Evolutionary conservation across 2,329 filamentous ascomycete species (phyloP).

Genomic region (Rhynchosporium agropyri): DNA sequence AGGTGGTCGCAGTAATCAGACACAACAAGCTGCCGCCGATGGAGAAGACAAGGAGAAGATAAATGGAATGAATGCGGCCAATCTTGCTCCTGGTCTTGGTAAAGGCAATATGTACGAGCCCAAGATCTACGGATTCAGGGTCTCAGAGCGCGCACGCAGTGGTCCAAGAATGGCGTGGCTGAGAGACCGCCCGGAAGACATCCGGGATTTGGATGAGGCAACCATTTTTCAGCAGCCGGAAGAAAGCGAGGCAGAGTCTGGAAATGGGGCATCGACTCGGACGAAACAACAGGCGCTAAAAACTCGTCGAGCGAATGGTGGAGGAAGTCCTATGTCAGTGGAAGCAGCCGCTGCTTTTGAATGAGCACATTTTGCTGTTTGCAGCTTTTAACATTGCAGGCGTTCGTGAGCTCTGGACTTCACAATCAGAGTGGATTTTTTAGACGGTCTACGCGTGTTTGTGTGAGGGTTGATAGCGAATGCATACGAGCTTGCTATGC

Average conservation of each 20-base stretch:
- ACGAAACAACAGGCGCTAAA: conserved; percentile 23
- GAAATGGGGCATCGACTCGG: conserved; percentile 30
- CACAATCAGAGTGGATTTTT: conserved; percentile 8
- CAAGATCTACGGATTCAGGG: conserved; percentile 93
- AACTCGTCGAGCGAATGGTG: conserved; percentile 32
- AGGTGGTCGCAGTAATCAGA: conserved; percentile 42
- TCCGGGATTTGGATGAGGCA: conserved; percentile 84
- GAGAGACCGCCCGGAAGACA: conserved; percentile 76
- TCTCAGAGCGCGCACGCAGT: conserved; percentile 85
- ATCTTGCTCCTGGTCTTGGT: conserved; percentile 87
- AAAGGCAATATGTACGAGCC: conserved; percentile 86
- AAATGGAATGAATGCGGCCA: conserved; percentile 85
- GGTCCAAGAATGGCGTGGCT: conserved; percentile 98
- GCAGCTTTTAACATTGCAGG: conserved; percentile 17
- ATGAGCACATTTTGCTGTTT: conserved; percentile 12
- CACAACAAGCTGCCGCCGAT: conserved; percentile 46
- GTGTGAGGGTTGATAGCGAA: conserved; percentile 18
- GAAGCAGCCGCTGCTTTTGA: conserved; percentile 36
- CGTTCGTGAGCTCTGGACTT: conserved; percentile 14
- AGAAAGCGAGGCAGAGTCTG: conserved; percentile 55
- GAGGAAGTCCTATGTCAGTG: conserved; percentile 41
- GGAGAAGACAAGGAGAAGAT: conserved; percentile 55
- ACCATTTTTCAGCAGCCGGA: conserved; percentile 57
- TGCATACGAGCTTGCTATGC: conserved; percentile 18
- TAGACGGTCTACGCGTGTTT: conserved; percentile 8